Percentiles rank a stretch among this genome's conserved stretches.
These are phyloP conservation scores for Tilletia caries DNA, from an alignment of 1,284 basidiomycete genomes.

Conservation along the genomic window DNA sequence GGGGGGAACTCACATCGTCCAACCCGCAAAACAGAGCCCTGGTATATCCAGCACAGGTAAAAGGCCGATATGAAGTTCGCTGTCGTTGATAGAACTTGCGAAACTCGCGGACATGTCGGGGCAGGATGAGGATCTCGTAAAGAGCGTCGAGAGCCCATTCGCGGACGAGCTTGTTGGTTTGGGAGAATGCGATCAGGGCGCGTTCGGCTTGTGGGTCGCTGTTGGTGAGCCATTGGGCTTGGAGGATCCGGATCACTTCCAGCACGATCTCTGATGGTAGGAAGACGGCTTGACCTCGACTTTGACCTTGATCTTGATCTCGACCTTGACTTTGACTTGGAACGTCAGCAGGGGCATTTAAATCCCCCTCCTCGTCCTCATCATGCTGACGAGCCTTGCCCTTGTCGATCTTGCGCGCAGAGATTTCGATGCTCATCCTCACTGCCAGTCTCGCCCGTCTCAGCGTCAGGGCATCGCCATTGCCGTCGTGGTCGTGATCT, in stretches of 20 bases:
- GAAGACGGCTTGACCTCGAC: not conserved
- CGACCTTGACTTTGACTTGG: not conserved
- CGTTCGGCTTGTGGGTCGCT: slow-evolving; percentile 32
- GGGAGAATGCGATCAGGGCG: slow-evolving; percentile 34
- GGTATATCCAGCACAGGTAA: slow-evolving; percentile 37
- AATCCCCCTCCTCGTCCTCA: too few species aligned
- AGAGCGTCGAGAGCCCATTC: slow-evolving; percentile 39
- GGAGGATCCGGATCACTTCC: slow-evolving; percentile 27
- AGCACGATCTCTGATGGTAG: slow-evolving; percentile 43
- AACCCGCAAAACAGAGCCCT: slow-evolving; percentile 38
- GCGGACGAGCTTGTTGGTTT: slow-evolving; percentile 32
- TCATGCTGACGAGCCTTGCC: too few species aligned
- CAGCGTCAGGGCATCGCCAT: too few species aligned
- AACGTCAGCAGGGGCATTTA: not conserved
- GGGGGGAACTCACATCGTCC: slow-evolving; percentile 32
- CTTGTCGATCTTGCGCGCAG: too few species aligned
- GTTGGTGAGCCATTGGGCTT: slow-evolving; percentile 26
- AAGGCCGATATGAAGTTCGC: slow-evolving; percentile 36
- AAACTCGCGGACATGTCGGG: slow-evolving; percentile 49
- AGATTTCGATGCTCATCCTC: too few species aligned
- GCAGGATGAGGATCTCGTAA: slow-evolving; percentile 43
- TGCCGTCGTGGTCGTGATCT: too few species aligned
- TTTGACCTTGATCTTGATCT: not conserved
- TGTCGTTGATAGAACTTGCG: slow-evolving; percentile 43
- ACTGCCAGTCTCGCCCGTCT: too few species aligned